Base-by-base conservation (phyloP, 1,284 basidiomycete genomes). In the Heterobasidion occidentale region DNA sequence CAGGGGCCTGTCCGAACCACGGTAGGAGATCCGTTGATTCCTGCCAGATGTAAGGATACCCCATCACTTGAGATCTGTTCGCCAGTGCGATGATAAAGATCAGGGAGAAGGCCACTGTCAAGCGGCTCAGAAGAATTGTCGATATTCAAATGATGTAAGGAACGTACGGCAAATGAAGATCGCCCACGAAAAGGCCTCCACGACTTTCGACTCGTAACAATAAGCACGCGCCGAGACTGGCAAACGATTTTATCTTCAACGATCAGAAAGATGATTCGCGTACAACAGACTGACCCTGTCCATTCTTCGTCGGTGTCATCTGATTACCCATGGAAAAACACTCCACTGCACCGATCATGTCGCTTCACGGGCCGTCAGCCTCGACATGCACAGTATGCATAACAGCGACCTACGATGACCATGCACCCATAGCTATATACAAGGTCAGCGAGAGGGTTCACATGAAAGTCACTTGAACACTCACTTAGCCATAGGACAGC, bases 121-220 rank as follows among this genome's bases (percentile, higher is more conserved):
- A 64, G 45, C 52, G 36, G 49, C 38, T 57, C 42, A 61, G 59
- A 42, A 54, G 46, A 19, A 47, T 57, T 46, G 68, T 70, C 73
- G 55, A 73, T 69, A 56, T 71, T 57, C 59, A 72, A 58, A 50
- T 75, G 19, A n/a, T 12, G 15, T 12, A 17, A 19, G 36, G 8
- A 15, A 77, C 84, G 51, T 64, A 75, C 83, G 81, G 51, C 83
- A 64, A 55, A 74, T 74, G 63, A 90, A 90, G 55, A 80, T 71
- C 65, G 80, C 75, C 88, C 89, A 91, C 0, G 88, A 90, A 67
- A 90, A 83, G 1, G 85, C 87, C 62, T 89, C 79, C 44, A 88
- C 76, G 55, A 84, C 81, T 67, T 86, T 88, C 82, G 89, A 87
- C 64, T 89, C 79, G 67, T 88, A 86, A 67, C 88, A 91, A 60